Base-by-base conservation (phyloP, 257 asterid genomes). In the Handroanthus guayacan region DNA sequence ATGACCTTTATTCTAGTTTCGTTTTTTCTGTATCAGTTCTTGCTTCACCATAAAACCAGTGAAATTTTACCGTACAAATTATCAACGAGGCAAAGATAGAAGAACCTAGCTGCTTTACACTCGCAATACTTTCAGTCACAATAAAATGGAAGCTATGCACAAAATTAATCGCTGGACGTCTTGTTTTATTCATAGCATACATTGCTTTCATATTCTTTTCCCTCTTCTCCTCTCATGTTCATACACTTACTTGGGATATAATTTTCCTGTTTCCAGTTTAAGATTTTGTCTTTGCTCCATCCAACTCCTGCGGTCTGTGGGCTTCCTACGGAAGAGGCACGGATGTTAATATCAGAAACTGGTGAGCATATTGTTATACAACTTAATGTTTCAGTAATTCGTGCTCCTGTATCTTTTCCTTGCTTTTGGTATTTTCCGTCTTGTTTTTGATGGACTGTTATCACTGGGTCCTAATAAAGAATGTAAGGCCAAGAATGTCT, bases 271-370 rank as follows among this genome's bases (percentile, higher is more conserved):
- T 79, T 86, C 78, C 95, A 95, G 98, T 95, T 91, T 79, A 87
- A 86, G 84, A 80, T 95, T 69, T 79, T 95, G 87, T 89, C 96
- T 43, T 84, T 94, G 45, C 97, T 95, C 79, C 99, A 95, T 85
- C 99, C 99, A 38, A 95, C 99, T 44, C 97, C 99, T 71, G 99
- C 99, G 67, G 98, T 95, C 76, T 95, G 99, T 82, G 99, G 99
- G 74, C 89, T 85, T 75, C 99, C 99, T 44, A 87, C 77, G 43
- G 97, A 95, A 87, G 97, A 89, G 83, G 99, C 98, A 13, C 85
- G 96, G 13, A 60, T 81, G 60, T 81, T 93, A 74, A 95, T 95
- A 71, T 85, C 94, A 57, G 94, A 91, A 85, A 86, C 88, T 54
- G 98, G 99, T 95, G 87, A 34, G 63, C 55, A 62, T 56, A 71